Base-by-base conservation (phyloP, 1,139 yeast genomes). In the Suzukiozyma palmioleophila region DNA sequence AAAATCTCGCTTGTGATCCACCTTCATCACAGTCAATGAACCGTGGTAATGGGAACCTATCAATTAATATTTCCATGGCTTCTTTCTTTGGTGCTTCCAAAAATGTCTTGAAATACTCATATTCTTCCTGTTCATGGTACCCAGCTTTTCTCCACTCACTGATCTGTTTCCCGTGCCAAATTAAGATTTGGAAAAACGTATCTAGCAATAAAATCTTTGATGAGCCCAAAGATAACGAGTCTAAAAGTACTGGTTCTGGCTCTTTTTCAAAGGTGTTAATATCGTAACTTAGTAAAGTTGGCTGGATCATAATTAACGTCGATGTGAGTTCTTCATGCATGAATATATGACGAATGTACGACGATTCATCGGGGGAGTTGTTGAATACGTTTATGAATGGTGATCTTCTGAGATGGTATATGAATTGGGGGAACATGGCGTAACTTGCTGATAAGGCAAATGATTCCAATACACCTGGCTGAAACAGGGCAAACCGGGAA, bases 401-500 rank as follows among this genome's bases (percentile, higher is more conserved):
- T 2, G 88, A 80, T 42, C 92, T 67, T 53, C 90, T 67, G 48
- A 84, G 66, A 58, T 84, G 89, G 59, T 77, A 84, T 54, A 84
- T 64, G 55, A 83, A 84, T 53, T 84, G 92, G 1, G 92, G 92
- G 42, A 81, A 70, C 59, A 89, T 67, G 21, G 94, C 81, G 62
- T 84, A 90, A 52, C 83, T 77, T 43, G 81, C 82, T 0, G 94
- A 75, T 44, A 92, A 69, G 51, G 90, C 72, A 69, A 92, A 92
- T 18, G 95, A 81, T 31, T 73, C 68, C 33, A 90, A 75, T 44
- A 76, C 83, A 45, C 88, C 94, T 54, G 84, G 84, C 47, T 81
- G 75, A 60, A 84, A 92, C 51, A 87, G 94, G 26, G 96, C 96
- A 62, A 86, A 90, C 51, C 89, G 79, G 42, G 84, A 79, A 62